A percentile compares a stretch with the other conserved stretches of the same genome.
These are phyloP conservation scores for Trypanosoma lewisi DNA, from an alignment of 208 protist species.

Conservation along the genomic window DNA sequence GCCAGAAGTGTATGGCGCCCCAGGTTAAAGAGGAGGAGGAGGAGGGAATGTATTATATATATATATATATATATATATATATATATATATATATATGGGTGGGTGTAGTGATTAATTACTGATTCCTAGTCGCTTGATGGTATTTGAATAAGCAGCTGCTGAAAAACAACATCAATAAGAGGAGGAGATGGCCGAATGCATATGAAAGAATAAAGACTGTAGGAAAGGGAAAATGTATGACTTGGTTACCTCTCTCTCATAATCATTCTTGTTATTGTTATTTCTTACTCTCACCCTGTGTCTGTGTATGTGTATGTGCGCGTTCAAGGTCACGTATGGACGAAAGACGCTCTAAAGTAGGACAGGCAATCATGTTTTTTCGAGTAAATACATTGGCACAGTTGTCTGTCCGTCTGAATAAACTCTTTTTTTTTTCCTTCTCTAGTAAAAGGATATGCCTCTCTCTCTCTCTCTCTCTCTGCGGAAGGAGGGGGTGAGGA, in stretches of 20 bases:
- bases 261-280: not conserved
- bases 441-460: not conserved
- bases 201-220: not conserved
- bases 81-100: too few species aligned
- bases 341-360: not conserved
- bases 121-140: not conserved
- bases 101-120: too few species aligned
- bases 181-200: not conserved
- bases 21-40: constrained; percentile 33
- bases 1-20: constrained; percentile 93
- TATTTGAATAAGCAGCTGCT: not conserved
- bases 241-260: not conserved
- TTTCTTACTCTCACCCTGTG: too few species aligned
- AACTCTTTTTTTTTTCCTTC: not conserved
- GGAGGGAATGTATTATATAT: too few species aligned
- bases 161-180: too few species aligned
- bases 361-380: not conserved
- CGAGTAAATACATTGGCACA: not conserved
- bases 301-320: not conserved
- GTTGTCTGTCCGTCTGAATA: not conserved
- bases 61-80: too few species aligned
- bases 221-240: not conserved
- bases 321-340: not conserved
- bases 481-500: not conserved
- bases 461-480: not conserved